Evolutionary conservation across 2,329 filamentous ascomycete genomes (phyloP).

Genomic region (Colletotrichum falcatum): DNA sequence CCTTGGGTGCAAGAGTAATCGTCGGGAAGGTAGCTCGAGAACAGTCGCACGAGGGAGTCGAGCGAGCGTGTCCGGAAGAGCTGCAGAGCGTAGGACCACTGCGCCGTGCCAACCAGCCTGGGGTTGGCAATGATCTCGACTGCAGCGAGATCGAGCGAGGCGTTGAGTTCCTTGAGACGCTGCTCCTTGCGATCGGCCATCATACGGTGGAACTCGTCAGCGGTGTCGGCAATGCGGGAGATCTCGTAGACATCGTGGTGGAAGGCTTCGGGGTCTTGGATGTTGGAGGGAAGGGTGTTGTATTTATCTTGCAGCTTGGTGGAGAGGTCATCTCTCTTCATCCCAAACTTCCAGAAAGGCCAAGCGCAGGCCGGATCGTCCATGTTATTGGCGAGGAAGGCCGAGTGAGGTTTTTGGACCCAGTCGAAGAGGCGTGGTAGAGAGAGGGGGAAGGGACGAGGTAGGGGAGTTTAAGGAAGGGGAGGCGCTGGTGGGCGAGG

Average conservation of each 20-base stretch:
- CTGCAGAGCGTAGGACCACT: conserved; percentile 70
- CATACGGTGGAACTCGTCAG: conserved; percentile 66
- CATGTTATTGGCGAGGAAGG: conserved; percentile 53
- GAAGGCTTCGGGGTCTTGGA: conserved; percentile 71
- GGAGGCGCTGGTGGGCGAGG: conserved; percentile 24
- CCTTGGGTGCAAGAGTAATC: conserved; percentile 59
- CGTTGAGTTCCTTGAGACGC: conserved; percentile 66
- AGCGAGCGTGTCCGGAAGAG: conserved; percentile 70
- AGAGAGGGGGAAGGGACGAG: background rate
- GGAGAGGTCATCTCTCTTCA: conserved; percentile 70
- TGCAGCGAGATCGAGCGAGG: conserved; percentile 67
- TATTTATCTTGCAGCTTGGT: conserved; percentile 69
- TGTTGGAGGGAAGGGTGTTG: conserved; percentile 67
- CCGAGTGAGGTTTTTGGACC: background rate
- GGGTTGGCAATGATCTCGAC: conserved; percentile 72
- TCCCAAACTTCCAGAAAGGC: conserved; percentile 73
- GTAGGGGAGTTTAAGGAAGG: conserved; percentile 11
- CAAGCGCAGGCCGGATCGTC: conserved; percentile 66
- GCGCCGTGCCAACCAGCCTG: conserved; percentile 67
- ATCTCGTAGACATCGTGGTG: conserved; percentile 72
- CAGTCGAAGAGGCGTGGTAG: conserved; percentile 16
- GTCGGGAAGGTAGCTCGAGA: conserved; percentile 68
- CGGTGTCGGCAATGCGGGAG: conserved; percentile 61
- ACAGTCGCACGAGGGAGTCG: conserved; percentile 71
- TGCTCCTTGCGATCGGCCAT: conserved; percentile 66